Percentiles rank a stretch among this genome's conserved stretches.
phyloP scores from a whole-genome alignment of 139 green algal genomes.

The Coelastrella sp. region DNA sequence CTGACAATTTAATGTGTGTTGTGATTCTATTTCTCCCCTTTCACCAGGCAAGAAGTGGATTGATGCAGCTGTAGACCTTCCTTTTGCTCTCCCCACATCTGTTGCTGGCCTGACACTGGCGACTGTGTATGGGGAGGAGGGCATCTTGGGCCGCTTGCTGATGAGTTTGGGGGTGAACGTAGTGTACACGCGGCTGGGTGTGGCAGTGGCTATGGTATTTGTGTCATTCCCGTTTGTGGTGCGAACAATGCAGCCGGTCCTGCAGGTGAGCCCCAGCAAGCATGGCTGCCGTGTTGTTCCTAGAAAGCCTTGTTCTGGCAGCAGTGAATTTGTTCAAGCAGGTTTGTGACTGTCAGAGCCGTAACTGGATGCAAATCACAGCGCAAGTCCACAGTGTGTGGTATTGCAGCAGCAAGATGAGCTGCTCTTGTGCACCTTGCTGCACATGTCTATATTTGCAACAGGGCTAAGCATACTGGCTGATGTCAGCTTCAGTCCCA shows the following conservation, averaged over 20 bases:
- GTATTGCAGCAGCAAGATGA: too few relatives aligned
- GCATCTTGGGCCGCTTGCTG: slow-evolving; percentile 62
- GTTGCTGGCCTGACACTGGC: slow-evolving; percentile 78
- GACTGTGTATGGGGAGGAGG: slow-evolving; percentile 75
- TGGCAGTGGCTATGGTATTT: slow-evolving; percentile 81
- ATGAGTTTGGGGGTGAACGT: slow-evolving; percentile 60
- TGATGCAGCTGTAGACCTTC: slow-evolving; percentile 78
- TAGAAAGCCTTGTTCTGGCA: neutral
- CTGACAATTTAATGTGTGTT: neutral
- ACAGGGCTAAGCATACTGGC: too few relatives aligned
- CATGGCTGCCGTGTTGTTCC: neutral
- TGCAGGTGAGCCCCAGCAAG: slow-evolving; percentile 56
- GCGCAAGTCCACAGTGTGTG: too few relatives aligned
- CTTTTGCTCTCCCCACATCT: slow-evolving; percentile 79
- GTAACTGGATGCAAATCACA: too few relatives aligned
- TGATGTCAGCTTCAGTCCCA: too few relatives aligned
- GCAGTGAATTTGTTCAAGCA: neutral
- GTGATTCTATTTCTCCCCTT: neutral
- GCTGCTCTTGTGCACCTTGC: too few relatives aligned
- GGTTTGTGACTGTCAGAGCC: neutral
- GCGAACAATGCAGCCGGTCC: slow-evolving; percentile 78
- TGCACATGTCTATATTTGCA: too few relatives aligned
- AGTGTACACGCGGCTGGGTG: slow-evolving; percentile 71
- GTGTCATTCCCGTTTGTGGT: slow-evolving; percentile 85
- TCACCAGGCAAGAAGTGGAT: slow-evolving; percentile 66